Conservation (phyloP, 495 filamentous ascomycete genomes). For the Beverwykella pulmonaria region DNA sequence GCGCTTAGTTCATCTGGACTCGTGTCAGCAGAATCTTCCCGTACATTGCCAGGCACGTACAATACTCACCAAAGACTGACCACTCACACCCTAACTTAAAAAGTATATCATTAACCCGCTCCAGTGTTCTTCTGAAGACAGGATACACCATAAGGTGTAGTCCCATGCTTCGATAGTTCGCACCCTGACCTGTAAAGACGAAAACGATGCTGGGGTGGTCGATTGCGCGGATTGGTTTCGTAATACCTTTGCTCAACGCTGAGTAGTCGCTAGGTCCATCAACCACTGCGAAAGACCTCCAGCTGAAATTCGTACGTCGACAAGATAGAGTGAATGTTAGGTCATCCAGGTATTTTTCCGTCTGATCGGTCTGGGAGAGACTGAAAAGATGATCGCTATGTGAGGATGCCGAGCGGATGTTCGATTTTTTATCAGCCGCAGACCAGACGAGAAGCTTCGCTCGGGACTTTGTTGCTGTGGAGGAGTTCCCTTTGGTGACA, state of each 20-base stretch:
- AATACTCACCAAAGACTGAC: neutral
- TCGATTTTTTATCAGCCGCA: neutral
- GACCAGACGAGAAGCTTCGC: too few relatives aligned
- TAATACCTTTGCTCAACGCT: neutral
- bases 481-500: too few relatives aligned
- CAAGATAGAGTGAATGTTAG: too few relatives aligned
- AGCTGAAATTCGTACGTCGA: too few relatives aligned
- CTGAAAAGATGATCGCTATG: too few relatives aligned
- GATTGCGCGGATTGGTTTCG: neutral
- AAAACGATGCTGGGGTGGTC: neutral
- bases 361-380: neutral
- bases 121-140: neutral
- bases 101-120: neutral
- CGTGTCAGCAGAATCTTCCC: too few relatives aligned
- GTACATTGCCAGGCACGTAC: too few relatives aligned
- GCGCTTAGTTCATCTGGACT: too few relatives aligned
- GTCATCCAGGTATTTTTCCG: neutral
- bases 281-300: too few relatives aligned
- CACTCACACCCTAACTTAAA: neutral
- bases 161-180: neutral
- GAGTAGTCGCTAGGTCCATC: too few relatives aligned
- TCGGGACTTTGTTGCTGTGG: too few relatives aligned
- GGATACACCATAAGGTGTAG: neutral
- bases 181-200: conserved; percentile 5
- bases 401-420: neutral